phyloP scores from a whole-genome alignment of 331 rosid species.

The Saraca asoca region DNA sequence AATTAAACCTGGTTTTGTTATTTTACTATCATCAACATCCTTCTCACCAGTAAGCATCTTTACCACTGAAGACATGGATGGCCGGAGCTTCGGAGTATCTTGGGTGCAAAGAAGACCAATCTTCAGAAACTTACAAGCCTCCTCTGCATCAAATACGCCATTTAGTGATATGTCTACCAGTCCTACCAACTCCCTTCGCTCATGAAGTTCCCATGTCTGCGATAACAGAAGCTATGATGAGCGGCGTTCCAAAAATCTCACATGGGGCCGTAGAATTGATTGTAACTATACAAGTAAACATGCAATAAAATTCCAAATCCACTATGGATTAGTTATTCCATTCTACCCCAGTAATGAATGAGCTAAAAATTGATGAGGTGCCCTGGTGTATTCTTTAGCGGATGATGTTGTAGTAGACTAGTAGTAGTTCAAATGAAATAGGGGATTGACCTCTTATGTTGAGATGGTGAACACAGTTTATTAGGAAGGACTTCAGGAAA shows the following conservation, averaged over 20 bases:
- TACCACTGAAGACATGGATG: constrained; percentile 82
- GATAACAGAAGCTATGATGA: constrained; percentile 27
- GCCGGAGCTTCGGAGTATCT: constrained; percentile 74
- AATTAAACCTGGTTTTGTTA: constrained; percentile 75
- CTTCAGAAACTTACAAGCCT: constrained; percentile 72
- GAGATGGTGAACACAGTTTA: constrained; percentile 2
- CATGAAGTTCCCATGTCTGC: constrained; percentile 71
- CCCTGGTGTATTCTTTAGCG: constrained; percentile 16
- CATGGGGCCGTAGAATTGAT: constrained; percentile 8
- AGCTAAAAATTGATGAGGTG: not conserved
- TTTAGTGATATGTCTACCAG: constrained; percentile 58
- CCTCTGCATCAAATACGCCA: constrained; percentile 69
- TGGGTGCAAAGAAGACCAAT: constrained; percentile 93
- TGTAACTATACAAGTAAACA: not conserved
- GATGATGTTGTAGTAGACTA: not conserved
- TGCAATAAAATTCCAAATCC: constrained; percentile 24
- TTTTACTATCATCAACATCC: constrained; percentile 39
- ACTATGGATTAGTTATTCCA: not conserved
- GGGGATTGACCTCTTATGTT: not conserved
- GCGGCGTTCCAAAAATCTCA: constrained; percentile 12
- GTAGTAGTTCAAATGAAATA: constrained; percentile 1
- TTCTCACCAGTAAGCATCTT: constrained; percentile 73
- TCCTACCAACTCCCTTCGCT: constrained; percentile 57
- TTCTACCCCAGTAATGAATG: not conserved
- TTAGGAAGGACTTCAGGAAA: constrained; percentile 4